Evolutionary conservation across 495 filamentous ascomycete genomes (phyloP).

Genomic region (Neurospora sp.): DNA sequence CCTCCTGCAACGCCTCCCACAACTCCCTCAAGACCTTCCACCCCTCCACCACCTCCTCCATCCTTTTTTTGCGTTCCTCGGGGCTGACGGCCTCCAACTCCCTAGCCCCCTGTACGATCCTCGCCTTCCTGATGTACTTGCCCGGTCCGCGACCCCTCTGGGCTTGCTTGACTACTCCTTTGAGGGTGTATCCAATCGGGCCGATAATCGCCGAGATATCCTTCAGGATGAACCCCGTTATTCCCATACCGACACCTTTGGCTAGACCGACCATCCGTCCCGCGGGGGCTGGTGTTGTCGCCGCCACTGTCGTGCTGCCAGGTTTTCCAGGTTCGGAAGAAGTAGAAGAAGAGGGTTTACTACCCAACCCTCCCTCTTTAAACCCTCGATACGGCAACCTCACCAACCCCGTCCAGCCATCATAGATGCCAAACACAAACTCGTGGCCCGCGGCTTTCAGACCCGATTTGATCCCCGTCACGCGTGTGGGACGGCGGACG

Average conservation of each 20-base stretch:
- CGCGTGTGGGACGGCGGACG: slow-evolving; percentile 38
- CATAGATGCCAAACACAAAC: slow-evolving; percentile 60
- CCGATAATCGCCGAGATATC: slow-evolving; percentile 53
- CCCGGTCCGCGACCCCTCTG: slow-evolving; percentile 37
- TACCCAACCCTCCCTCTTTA: neutral
- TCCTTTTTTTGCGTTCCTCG: slow-evolving; percentile 14
- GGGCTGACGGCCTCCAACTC: slow-evolving; percentile 24
- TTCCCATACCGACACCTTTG: slow-evolving; percentile 62
- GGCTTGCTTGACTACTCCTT: slow-evolving; percentile 50
- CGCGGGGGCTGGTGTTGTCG: slow-evolving; percentile 28
- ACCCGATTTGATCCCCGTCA: slow-evolving; percentile 60
- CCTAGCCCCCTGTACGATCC: slow-evolving; percentile 37
- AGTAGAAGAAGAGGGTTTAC: neutral
- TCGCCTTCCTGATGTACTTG: slow-evolving; percentile 36
- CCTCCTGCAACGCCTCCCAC: slow-evolving; percentile 27
- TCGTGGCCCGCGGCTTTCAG: slow-evolving; percentile 56
- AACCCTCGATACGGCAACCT: slow-evolving; percentile 51
- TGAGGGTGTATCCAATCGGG: slow-evolving; percentile 53
- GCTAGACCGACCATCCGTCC: slow-evolving; percentile 48
- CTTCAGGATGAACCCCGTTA: slow-evolving; percentile 66
- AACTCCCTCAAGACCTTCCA: slow-evolving; percentile 36
- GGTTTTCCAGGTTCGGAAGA: neutral
- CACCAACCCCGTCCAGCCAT: slow-evolving; percentile 63
- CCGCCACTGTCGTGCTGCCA: too few relatives aligned
- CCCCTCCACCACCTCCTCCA: neutral